Base-by-base conservation (phyloP, 495 filamentous ascomycete genomes). In the Aspergillus campestris region DNA sequence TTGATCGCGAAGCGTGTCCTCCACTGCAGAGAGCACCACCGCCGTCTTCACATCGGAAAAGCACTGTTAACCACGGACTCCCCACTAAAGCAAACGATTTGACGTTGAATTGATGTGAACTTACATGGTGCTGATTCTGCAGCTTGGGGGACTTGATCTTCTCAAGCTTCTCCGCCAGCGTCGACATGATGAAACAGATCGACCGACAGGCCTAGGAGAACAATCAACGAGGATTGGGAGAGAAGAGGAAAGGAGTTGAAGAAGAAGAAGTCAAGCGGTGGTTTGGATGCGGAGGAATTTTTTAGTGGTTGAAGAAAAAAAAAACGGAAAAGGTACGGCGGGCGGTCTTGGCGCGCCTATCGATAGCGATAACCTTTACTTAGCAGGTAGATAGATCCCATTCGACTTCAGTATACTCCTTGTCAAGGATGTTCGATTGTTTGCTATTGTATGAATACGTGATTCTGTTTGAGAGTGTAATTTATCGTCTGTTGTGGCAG, bases 71-170 rank as follows among this genome's bases (percentile, higher is more conserved):
- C 41, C 45, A 41, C 8, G 12, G 31, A 10, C 24, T 24, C 18
- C 18, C 18, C 18, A 24, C 18, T 24, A 24, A 24, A 24, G 18
- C 18, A 24, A 24, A 1, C 18, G 18, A 24, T 2, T 24, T 24
- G 18, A 24, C 4, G 18, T 24, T 24, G 18, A 4, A 24, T 24
- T 1, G 18, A 24, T 38, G 18, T 31, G 31, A 13, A 67, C 73
- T 54, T 69, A 91, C 88, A 77, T 92, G 88, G 64, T 91, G 82
- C 69, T 94, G 87, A 67, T 86, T 97, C 65, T 97, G 85, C 55
- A 95, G 81, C 70, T 94, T 94, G 27, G 92, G 92, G 63, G 86
- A 89, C 66, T 92, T 84, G 60, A 97, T 95, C 75, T 89, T 95
- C 64, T 91, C 86, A 56, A 98, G 78, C 74, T 86, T 94, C 71